Evolutionary conservation across 805 yeast species (phyloP).

Genomic region (Naumovozyma baii): DNA sequence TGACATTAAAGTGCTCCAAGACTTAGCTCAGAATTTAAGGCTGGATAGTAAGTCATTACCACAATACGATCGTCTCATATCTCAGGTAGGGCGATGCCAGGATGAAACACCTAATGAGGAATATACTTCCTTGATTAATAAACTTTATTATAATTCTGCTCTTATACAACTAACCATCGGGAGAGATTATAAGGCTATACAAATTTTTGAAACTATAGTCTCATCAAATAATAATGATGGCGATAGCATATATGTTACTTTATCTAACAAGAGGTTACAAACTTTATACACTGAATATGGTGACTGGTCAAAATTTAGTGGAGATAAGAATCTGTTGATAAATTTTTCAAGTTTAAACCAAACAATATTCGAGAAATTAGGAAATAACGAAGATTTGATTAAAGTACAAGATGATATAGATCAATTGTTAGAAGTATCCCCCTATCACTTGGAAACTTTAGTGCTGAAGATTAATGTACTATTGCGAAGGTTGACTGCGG

Average conservation of each 20-base stretch:
- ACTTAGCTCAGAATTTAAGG: no score
- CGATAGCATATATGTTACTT: constrained; percentile 24
- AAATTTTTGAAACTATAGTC: constrained; percentile 42
- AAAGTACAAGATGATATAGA: constrained; percentile 24
- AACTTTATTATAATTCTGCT: constrained; percentile 50
- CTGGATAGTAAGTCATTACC: not conserved
- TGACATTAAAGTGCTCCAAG: no score
- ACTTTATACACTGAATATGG: constrained; percentile 48
- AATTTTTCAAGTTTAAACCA: constrained; percentile 12
- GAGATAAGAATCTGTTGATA: constrained; percentile 11
- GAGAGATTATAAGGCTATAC: constrained; percentile 43
- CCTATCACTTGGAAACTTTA: constrained; percentile 34
- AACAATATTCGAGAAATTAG: constrained; percentile 6
- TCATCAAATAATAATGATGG: constrained; percentile 27
- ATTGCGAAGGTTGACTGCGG: constrained; percentile 16
- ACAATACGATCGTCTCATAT: not conserved
- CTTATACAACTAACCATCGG: constrained; percentile 49
- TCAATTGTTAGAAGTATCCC: constrained; percentile 34
- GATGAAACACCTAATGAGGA: not conserved
- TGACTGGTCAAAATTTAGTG: constrained; percentile 31
- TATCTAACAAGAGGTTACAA: constrained; percentile 42
- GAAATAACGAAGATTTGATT: constrained; percentile 12
- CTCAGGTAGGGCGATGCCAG: not conserved
- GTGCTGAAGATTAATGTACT: constrained; percentile 13
- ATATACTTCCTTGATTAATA: constrained; percentile 6